Evolutionary conservation across 805 yeast species (phyloP).

Genomic region (Candida silvatica): DNA sequence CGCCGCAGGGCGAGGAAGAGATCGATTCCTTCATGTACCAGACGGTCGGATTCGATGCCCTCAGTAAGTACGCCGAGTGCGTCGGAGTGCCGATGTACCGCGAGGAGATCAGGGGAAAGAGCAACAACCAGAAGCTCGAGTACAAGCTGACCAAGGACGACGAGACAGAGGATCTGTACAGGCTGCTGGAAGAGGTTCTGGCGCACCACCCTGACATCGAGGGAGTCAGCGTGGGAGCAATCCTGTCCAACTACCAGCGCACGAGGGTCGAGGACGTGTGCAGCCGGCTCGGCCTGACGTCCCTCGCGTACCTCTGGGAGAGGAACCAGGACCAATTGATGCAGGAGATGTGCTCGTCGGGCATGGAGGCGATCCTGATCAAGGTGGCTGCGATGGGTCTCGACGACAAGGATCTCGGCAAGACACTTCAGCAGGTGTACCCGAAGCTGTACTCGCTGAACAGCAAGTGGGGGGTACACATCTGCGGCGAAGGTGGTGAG

Average conservation of each 20-base stretch:
- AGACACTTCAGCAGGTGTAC: slow-evolving; percentile 50
- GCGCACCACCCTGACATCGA: slow-evolving; percentile 58
- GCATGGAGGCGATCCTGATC: slow-evolving; percentile 71
- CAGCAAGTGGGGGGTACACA: slow-evolving; percentile 67
- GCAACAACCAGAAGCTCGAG: slow-evolving; percentile 60
- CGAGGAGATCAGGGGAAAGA: slow-evolving; percentile 50
- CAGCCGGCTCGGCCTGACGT: slow-evolving; percentile 54
- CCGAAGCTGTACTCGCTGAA: slow-evolving; percentile 54
- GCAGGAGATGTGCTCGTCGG: slow-evolving; percentile 67
- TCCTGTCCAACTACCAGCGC: slow-evolving; percentile 89
- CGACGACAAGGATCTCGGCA: slow-evolving; percentile 56
- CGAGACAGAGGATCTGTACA: slow-evolving; percentile 79
- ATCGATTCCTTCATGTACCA: slow-evolving; percentile 96
- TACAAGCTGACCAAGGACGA: slow-evolving; percentile 62
- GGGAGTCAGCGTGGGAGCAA: slow-evolving; percentile 95
- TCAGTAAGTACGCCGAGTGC: slow-evolving; percentile 58
- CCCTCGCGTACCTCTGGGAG: slow-evolving; percentile 85
- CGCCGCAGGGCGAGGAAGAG: slow-evolving; percentile 42
- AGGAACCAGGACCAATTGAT: slow-evolving; percentile 72
- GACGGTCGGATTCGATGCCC: slow-evolving; percentile 86
- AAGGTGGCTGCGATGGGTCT: slow-evolving; percentile 94
- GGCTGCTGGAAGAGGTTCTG: slow-evolving; percentile 41
- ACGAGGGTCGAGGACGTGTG: slow-evolving; percentile 92
- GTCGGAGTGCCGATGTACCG: slow-evolving; percentile 76
- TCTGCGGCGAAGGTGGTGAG: slow-evolving; percentile 99